Conservation (phyloP, 2,329 filamentous ascomycete species). For the Pyrenophora teres region DNA sequence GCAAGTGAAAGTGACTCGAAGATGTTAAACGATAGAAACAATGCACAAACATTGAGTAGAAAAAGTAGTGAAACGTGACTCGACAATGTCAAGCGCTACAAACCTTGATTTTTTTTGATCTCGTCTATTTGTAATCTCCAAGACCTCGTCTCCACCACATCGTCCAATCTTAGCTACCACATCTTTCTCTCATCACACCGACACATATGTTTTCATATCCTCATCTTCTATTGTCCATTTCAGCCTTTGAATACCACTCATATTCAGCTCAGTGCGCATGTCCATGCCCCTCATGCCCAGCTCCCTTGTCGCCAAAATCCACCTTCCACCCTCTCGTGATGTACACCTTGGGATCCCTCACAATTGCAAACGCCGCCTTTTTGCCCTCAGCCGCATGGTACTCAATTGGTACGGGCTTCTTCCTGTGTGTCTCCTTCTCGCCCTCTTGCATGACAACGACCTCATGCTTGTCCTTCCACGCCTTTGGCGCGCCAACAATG, state of each 20-base stretch:
- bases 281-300: slow-evolving; percentile 28
- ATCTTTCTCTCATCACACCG: too few species aligned
- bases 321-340: slow-evolving; percentile 69
- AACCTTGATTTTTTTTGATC: too few species aligned
- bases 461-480: slow-evolving; percentile 69
- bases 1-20: too few species aligned
- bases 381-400: slow-evolving; percentile 59
- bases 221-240: not conserved
- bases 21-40: too few species aligned
- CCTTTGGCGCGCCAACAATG: slow-evolving; percentile 75
- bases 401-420: slow-evolving; percentile 61
- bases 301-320: slow-evolving; percentile 50
- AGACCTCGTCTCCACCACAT: too few species aligned
- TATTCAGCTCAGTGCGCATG: slow-evolving; percentile 27
- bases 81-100: too few species aligned
- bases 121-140: too few species aligned
- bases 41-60: too few species aligned
- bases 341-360: slow-evolving; percentile 65
- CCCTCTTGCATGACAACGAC: slow-evolving; percentile 68
- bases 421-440: slow-evolving; percentile 50
- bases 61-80: too few species aligned
- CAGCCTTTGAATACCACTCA: too few species aligned
- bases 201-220: too few species aligned
- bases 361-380: slow-evolving; percentile 66
- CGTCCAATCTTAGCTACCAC: too few species aligned